Conservation (phyloP, 768 basidiomycete genomes). For the Amanita inopinata region DNA sequence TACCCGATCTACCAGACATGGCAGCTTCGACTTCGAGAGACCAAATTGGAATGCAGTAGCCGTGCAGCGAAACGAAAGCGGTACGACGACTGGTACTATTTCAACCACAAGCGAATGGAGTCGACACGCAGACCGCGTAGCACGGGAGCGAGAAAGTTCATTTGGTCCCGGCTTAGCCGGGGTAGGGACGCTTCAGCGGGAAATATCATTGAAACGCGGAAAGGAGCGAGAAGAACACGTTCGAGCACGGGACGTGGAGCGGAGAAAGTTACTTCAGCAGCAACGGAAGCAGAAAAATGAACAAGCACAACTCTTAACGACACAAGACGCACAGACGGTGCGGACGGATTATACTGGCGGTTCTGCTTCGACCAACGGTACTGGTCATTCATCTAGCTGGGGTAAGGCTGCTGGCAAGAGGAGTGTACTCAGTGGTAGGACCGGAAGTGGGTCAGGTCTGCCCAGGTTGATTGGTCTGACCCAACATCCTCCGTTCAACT, state of each 20-base stretch:
- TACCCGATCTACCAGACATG: conserved; percentile 46
- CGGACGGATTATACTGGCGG: conserved; percentile 29
- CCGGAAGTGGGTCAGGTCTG: conserved; percentile 20
- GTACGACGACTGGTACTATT: conserved; percentile 24
- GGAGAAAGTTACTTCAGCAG: conserved; percentile 10
- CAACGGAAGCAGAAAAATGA: conserved; percentile 12
- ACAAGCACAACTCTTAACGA: conserved; percentile 14
- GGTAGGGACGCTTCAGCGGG: conserved; percentile 34
- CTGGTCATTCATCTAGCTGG: conserved; percentile 39
- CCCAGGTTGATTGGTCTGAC: conserved; percentile 25
- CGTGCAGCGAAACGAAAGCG: conserved; percentile 35
- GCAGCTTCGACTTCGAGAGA: conserved; percentile 71
- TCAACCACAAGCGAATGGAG: conserved; percentile 21
- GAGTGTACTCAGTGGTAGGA: conserved; percentile 18
- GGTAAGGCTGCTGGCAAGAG: conserved; percentile 42
- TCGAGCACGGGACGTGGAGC: conserved; percentile 16
- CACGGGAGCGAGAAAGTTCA: conserved; percentile 24
- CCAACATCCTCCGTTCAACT: conserved; percentile 54
- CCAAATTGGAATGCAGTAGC: conserved; percentile 34
- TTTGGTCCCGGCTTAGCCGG: conserved; percentile 35
- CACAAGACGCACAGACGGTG: conserved; percentile 17
- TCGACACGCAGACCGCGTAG: conserved; percentile 19
- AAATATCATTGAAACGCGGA: conserved; percentile 28
- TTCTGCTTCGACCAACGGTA: conserved; percentile 30
- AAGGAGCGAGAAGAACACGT: conserved; percentile 28